These are phyloP conservation scores for Phlyctochytrium bullatum DNA, from an alignment of 192 early-diverging fungal species.

Conservation along the genomic window DNA sequence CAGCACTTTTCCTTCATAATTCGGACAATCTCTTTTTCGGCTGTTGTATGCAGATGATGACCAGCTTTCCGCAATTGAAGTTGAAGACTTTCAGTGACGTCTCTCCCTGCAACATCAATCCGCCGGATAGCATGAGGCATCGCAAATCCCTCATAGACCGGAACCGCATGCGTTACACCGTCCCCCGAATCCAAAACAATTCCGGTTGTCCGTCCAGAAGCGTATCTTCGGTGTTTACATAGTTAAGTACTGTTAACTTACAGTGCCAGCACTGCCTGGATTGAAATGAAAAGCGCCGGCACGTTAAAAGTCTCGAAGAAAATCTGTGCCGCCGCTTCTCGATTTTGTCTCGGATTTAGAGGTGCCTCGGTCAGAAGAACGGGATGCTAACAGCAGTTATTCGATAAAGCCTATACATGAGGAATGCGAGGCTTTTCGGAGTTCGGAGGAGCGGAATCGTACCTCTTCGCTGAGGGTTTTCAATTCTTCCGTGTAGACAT, in stretches of 20 bases:
- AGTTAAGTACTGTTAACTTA: conserved; percentile 36
- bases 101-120: conserved; percentile 90
- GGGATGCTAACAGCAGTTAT: conserved; percentile 69
- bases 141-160: conserved; percentile 96
- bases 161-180: conserved; percentile 91
- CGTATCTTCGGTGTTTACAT: conserved; percentile 61
- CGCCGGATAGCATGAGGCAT: conserved; percentile 90
- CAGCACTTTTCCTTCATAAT: conserved; percentile 96
- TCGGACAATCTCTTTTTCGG: conserved; percentile 93
- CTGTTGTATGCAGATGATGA: conserved; percentile 82
- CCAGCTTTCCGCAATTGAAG: conserved; percentile 90
- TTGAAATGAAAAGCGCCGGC: conserved; percentile 92
- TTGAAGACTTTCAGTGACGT: conserved; percentile 91
- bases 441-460: conserved; percentile 6
- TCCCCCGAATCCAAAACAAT: conserved; percentile 96
- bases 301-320: conserved; percentile 99
- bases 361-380: conserved; percentile 97
- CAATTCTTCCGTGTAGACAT: conserved; percentile 95
- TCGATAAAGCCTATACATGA: too few species aligned
- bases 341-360: conserved; percentile 86
- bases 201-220: conserved; percentile 96
- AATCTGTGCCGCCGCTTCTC: conserved; percentile 92
- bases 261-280: conserved; percentile 96
- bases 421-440: not conserved
- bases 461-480: conserved; percentile 95